These are phyloP conservation scores for Sporothrix globosa DNA, from an alignment of 2,329 filamentous ascomycete genomes.

Conservation along the genomic window DNA sequence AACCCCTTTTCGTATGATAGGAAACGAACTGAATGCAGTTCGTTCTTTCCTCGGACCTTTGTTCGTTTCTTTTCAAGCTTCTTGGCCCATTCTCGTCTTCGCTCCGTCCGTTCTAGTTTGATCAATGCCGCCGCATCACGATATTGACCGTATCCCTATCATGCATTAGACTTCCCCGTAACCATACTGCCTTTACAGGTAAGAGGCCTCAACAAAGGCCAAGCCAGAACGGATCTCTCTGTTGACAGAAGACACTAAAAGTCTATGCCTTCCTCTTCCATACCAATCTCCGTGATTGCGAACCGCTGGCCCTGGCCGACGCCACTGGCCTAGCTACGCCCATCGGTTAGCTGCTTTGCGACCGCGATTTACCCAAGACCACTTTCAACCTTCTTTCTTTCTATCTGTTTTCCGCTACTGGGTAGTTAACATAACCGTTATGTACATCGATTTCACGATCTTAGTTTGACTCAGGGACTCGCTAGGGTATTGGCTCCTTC, in stretches of 20 bases:
- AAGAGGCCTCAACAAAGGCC: conserved; percentile 6
- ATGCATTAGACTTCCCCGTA: not conserved
- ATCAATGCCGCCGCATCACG: not conserved
- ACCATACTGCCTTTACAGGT: not conserved
- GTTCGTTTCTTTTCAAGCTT: not conserved
- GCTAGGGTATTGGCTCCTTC: no score
- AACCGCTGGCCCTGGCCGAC: not conserved
- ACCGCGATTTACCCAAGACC: not conserved
- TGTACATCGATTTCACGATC: no score
- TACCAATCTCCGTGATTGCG: conserved; percentile 20
- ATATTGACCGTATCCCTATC: not conserved
- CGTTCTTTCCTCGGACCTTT: not conserved
- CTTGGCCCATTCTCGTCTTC: not conserved
- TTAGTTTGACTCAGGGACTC: no score
- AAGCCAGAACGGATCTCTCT: not conserved
- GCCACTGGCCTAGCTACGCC: not conserved
- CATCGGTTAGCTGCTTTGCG: not conserved
- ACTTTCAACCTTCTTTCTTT: not conserved
- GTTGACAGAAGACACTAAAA: conserved; percentile 23
- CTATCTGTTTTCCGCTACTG: no score
- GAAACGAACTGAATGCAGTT: not conserved
- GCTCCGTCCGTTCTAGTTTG: not conserved
- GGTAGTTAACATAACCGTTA: no score
- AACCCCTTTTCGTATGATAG: not conserved
- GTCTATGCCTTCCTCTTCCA: conserved; percentile 29